Evolutionary conservation across 306 rosid species (phyloP).

Genomic region (Erythrophleum fordii): DNA sequence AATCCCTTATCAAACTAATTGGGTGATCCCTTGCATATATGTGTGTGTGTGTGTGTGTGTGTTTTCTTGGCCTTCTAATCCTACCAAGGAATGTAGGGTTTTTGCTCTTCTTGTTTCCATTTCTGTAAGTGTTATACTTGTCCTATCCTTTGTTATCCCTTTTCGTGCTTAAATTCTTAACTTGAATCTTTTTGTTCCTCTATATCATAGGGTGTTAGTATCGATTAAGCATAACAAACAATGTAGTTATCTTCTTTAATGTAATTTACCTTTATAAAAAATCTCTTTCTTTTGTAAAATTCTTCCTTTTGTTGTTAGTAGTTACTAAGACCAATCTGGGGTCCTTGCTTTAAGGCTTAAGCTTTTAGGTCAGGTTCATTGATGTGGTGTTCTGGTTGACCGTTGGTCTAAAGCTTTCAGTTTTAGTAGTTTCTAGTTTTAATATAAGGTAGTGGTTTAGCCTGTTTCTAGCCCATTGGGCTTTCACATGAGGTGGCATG

Average conservation of each 20-base stretch:
- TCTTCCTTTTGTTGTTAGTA: background rate
- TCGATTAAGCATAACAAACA: background rate
- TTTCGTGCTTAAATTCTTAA: background rate
- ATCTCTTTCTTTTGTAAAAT: background rate
- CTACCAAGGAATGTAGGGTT: background rate
- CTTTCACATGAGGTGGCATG: background rate
- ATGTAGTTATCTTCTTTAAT: background rate
- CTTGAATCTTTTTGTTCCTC: background rate
- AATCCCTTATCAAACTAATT: slow-evolving; percentile 9
- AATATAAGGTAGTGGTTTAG: background rate
- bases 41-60: slow-evolving; percentile 13
- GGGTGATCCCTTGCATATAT: background rate
- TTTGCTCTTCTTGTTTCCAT: background rate
- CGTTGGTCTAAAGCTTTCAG: background rate
- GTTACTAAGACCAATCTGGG: background rate
- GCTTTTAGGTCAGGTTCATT: background rate
- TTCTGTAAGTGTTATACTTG: background rate
- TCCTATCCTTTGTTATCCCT: background rate
- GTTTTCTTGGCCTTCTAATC: background rate
- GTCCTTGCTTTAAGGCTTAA: background rate
- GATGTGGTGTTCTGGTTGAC: background rate
- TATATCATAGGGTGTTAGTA: background rate
- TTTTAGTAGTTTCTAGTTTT: background rate
- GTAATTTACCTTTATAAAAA: background rate
- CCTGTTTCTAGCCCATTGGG: background rate